Conservation (phyloP, 78 protist genomes). For the Dictyostelium intermedium region DNA sequence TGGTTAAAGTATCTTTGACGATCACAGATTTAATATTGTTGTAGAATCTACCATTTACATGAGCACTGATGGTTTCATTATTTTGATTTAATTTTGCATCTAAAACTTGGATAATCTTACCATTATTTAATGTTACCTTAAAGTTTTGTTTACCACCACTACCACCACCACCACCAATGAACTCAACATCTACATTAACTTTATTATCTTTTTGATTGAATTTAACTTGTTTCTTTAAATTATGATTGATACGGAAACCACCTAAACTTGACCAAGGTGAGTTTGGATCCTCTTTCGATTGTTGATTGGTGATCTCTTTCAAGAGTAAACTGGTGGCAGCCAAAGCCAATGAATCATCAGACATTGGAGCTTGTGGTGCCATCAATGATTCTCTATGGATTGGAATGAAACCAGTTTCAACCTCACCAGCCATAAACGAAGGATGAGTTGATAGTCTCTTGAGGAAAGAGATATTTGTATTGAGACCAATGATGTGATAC, state of each 20-base stretch:
- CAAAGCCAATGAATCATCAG: slow-evolving; percentile 19
- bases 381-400: slow-evolving; percentile 45
- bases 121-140: not conserved
- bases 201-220: slow-evolving; percentile 21
- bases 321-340: slow-evolving; percentile 23
- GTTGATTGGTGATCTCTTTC: not conserved
- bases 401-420: slow-evolving; percentile 88
- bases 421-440: slow-evolving; percentile 70
- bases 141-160: not conserved
- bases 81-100: slow-evolving; percentile 11
- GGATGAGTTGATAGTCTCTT: slow-evolving; percentile 69
- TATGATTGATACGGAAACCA: slow-evolving; percentile 34
- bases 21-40: slow-evolving; percentile 8
- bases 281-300: not conserved
- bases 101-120: not conserved
- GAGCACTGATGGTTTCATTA: not conserved
- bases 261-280: slow-evolving; percentile 8
- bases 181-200: slow-evolving; percentile 14
- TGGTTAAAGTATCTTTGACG: slow-evolving; percentile 8
- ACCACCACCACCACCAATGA: not conserved
- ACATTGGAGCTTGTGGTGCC: slow-evolving; percentile 37
- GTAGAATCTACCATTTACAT: slow-evolving; percentile 26
- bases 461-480: slow-evolving; percentile 86
- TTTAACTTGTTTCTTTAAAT: slow-evolving; percentile 8
- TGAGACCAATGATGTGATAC: slow-evolving; percentile 87